Conservation (phyloP, 192 early-diverging fungal genomes). For the Dissophora globulifera region DNA sequence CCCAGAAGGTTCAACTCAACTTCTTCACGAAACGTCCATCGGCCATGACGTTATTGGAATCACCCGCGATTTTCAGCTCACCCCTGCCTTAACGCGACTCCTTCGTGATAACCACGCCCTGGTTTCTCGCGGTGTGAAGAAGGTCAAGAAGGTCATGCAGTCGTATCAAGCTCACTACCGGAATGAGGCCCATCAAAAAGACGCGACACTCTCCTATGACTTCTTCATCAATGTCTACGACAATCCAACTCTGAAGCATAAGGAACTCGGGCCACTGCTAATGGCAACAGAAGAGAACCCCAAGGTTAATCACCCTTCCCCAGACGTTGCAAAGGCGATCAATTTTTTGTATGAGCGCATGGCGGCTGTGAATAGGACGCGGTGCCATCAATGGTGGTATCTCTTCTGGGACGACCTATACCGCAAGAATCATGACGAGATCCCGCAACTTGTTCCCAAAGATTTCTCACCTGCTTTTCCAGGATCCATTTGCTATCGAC, state of each 20-base stretch:
- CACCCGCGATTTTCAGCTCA: conserved; percentile 59
- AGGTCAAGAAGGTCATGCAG: conserved; percentile 51
- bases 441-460: conserved; percentile 53
- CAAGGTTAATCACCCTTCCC: conserved; percentile 26
- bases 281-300: conserved; percentile 51
- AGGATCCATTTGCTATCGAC: conserved; percentile 66
- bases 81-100: conserved; percentile 60
- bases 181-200: conserved; percentile 62
- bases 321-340: conserved; percentile 29
- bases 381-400: conserved; percentile 69
- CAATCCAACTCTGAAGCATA: conserved; percentile 50
- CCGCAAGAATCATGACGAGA: conserved; percentile 63
- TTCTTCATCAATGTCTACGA: conserved; percentile 60
- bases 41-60: conserved; percentile 62
- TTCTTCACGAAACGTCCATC: conserved; percentile 45
- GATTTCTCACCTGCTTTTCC: conserved; percentile 76
- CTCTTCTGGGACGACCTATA: conserved; percentile 78
- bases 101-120: conserved; percentile 66
- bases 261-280: conserved; percentile 40
- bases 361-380: conserved; percentile 41
- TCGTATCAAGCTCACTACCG: conserved; percentile 59
- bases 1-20: conserved; percentile 44
- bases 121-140: conserved; percentile 54
- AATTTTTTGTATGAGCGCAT: conserved; percentile 57
- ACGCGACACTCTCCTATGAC: conserved; percentile 56